Conservation (phyloP, 1,284 basidiomycete species). For the Cerioporus squamosus region DNA sequence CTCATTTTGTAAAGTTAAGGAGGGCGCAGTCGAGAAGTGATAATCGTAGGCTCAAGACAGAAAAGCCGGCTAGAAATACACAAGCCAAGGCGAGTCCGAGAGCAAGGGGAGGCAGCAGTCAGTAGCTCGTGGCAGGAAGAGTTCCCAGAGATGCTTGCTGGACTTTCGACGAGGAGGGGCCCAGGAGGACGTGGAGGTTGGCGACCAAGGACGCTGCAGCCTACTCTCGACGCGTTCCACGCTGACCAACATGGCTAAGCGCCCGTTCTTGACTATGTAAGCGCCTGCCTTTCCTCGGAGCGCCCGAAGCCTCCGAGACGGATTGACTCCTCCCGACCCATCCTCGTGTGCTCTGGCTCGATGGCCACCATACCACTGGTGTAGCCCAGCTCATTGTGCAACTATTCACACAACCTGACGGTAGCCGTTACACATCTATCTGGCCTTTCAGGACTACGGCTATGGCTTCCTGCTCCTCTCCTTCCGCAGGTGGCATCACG, state of each 20-base stretch:
- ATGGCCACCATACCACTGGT: too few species aligned
- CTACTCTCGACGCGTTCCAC: constrained; percentile 11
- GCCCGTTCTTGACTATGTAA: background rate
- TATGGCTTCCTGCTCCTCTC: too few species aligned
- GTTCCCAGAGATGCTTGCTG: background rate
- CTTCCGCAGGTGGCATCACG: too few species aligned
- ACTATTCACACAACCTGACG: too few species aligned
- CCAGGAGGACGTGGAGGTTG: constrained; percentile 11
- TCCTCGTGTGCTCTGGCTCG: too few species aligned
- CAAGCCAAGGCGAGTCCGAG: background rate
- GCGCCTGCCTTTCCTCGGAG: background rate
- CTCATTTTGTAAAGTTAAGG: constrained; percentile 17
- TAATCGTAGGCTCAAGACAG: background rate
- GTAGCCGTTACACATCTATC: too few species aligned
- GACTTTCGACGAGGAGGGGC: background rate
- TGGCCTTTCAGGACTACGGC: too few species aligned
- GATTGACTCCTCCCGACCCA: too few species aligned
- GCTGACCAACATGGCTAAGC: constrained; percentile 21
- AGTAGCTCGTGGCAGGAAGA: background rate
- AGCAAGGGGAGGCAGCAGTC: background rate
- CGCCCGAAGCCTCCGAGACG: background rate
- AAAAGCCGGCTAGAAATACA: background rate
- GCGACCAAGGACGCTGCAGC: constrained; percentile 6
- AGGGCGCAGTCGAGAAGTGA: too few species aligned
- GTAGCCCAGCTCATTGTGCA: too few species aligned